Conservation (phyloP, 106 monocot species). For the Dendrobium huoshanense region DNA sequence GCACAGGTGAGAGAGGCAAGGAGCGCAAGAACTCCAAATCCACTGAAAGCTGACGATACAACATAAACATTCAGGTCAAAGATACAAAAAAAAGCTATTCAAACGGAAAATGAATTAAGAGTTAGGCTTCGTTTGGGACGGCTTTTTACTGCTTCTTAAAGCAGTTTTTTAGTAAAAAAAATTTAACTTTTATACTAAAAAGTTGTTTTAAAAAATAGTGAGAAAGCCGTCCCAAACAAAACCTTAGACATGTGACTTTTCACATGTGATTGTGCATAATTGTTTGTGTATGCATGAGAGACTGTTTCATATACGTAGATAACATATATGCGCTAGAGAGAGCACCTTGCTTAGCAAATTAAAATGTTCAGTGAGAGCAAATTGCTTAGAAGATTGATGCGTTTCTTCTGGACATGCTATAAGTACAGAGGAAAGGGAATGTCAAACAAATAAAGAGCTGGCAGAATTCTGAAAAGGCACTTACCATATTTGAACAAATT, state of each 20-base stretch:
- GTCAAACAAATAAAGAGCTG: not conserved
- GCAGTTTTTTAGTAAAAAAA: too few species aligned
- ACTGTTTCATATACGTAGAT: too few species aligned
- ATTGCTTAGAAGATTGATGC: not conserved
- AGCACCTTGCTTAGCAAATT: too few species aligned
- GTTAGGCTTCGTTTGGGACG: not conserved
- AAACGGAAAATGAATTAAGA: not conserved
- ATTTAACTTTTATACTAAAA: too few species aligned
- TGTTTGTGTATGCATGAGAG: too few species aligned
- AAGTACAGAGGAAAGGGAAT: not conserved
- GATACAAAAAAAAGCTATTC: not conserved
- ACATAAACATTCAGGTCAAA: not conserved
- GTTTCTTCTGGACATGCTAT: not conserved
- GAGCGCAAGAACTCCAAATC: slow-evolving; percentile 74
- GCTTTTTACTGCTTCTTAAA: too few species aligned
- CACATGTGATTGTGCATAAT: not conserved
- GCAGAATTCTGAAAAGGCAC: not conserved
- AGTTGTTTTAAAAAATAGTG: too few species aligned
- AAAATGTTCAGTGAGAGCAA: not conserved
- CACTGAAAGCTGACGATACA: slow-evolving; percentile 49
- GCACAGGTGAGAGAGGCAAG: slow-evolving; percentile 67
- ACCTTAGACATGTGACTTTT: not conserved
- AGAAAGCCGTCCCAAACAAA: too few species aligned
- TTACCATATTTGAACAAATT: slow-evolving; percentile 68
- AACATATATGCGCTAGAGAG: too few species aligned